phyloP scores from a whole-genome alignment of 2,329 filamentous ascomycete species.

The Sporothrix variecibatus region DNA sequence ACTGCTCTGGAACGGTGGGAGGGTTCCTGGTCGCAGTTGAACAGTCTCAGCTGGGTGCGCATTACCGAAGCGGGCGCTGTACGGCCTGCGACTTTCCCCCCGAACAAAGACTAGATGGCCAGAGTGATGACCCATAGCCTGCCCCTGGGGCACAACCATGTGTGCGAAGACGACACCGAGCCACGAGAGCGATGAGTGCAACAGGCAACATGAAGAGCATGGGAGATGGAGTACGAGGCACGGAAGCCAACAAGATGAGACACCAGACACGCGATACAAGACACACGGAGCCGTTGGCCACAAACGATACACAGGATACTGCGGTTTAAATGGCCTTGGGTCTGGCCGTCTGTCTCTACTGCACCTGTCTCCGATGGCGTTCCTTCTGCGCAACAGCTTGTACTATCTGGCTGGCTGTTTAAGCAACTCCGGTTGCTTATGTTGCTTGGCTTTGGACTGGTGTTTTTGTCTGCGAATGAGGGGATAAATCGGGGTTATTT shows the following conservation, averaged over 20 bases:
- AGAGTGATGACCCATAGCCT: neutral
- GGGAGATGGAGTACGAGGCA: neutral
- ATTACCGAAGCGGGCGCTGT: conserved; percentile 66
- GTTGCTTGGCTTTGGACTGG: neutral
- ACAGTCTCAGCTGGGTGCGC: conserved; percentile 74
- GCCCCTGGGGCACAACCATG: neutral
- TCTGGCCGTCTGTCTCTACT: neutral
- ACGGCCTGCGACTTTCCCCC: conserved; percentile 76
- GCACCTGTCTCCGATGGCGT: neutral
- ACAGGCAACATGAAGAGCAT: neutral
- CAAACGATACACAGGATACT: too few relatives aligned
- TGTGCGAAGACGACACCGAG: neutral
- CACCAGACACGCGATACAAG: neutral
- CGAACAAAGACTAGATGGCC: conserved; percentile 44
- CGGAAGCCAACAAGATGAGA: neutral
- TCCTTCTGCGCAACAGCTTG: neutral
- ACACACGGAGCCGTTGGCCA: neutral
- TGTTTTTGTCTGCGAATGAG: neutral
- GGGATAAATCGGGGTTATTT: neutral
- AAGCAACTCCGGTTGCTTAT: neutral
- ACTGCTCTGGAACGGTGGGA: conserved; percentile 72
- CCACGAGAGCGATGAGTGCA: neutral
- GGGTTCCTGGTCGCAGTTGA: conserved; percentile 79
- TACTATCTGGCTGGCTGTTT: neutral
- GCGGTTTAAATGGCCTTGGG: neutral